phyloP scores from a whole-genome alignment of 768 basidiomycete genomes.

The Holtermannia corniformis region DNA sequence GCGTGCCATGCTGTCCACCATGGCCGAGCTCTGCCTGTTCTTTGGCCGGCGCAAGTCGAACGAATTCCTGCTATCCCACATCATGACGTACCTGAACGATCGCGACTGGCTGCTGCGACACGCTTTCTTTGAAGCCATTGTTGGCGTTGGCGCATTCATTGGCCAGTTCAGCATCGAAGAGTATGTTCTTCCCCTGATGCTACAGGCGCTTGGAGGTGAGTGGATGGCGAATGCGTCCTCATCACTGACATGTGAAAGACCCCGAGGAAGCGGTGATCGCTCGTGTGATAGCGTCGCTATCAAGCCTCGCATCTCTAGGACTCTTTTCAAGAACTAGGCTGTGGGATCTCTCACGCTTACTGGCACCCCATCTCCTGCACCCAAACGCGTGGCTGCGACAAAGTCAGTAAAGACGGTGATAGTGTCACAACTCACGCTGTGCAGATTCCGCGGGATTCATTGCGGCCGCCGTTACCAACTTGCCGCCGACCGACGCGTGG shows the following conservation, averaged over 20 bases:
- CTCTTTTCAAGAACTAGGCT: slow-evolving; percentile 71
- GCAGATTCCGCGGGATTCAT: slow-evolving; percentile 80
- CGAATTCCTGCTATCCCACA: slow-evolving; percentile 80
- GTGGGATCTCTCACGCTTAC: slow-evolving; percentile 89
- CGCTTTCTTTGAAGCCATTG: slow-evolving; percentile 91
- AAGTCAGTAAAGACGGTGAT: slow-evolving; percentile 44
- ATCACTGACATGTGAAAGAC: slow-evolving; percentile 51
- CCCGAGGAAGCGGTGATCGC: slow-evolving; percentile 91
- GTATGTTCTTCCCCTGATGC: slow-evolving; percentile 93
- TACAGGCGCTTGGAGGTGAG: slow-evolving; percentile 84
- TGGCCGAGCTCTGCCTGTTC: slow-evolving; percentile 84
- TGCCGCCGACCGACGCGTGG: slow-evolving; percentile 86
- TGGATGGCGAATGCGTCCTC: not conserved
- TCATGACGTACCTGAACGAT: slow-evolving; percentile 70
- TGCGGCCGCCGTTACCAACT: slow-evolving; percentile 68
- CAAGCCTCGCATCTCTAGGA: slow-evolving; percentile 78
- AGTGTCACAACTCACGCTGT: not conserved
- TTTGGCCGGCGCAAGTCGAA: slow-evolving; percentile 86
- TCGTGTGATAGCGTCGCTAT: slow-evolving; percentile 75
- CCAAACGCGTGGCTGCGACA: slow-evolving; percentile 94
- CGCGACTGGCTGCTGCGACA: slow-evolving; percentile 83
- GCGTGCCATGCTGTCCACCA: slow-evolving; percentile 75
- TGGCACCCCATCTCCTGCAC: slow-evolving; percentile 78
- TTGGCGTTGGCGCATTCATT: slow-evolving; percentile 89
- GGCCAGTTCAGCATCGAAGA: slow-evolving; percentile 86